These are phyloP conservation scores for Nicotiana rustica DNA, from an alignment of 305 asterid genomes.

Conservation along the genomic window DNA sequence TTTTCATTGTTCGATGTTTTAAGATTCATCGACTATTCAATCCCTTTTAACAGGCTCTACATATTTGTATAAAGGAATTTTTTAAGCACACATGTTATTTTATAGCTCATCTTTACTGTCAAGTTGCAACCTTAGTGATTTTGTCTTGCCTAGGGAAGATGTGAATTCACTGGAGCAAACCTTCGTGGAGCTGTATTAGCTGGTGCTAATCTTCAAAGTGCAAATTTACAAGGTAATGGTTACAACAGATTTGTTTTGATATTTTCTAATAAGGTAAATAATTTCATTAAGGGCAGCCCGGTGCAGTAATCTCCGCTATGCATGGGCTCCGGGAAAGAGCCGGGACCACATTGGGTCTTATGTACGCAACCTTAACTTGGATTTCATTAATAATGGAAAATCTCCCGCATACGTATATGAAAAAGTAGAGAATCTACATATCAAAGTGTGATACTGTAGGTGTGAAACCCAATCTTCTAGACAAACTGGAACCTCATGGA, in stretches of 20 bases:
- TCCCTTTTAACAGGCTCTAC: slow-evolving; percentile 1
- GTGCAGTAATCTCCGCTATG: no score
- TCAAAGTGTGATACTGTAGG: no score
- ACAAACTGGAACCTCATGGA: no score
- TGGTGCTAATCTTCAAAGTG: slow-evolving; percentile 96
- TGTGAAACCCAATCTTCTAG: no score
- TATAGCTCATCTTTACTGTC: slow-evolving; percentile 37
- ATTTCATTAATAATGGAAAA: no score
- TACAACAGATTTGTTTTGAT: slow-evolving; percentile 30
- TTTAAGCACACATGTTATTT: slow-evolving; percentile 1
- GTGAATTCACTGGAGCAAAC: slow-evolving; percentile 96
- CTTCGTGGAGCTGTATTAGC: slow-evolving; percentile 93
- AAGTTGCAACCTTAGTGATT: slow-evolving; percentile 43
- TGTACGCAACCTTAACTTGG: no score
- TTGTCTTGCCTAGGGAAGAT: slow-evolving; percentile 70
- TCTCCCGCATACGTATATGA: no score
- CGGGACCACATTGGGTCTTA: no score
- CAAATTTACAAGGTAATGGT: slow-evolving; percentile 81
- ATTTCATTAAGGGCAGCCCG: no score
- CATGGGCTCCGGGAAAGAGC: no score
- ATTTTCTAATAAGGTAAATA: no score
- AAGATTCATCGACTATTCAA: slow-evolving; percentile 10
- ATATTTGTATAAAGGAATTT: background rate
- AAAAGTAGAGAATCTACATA: no score
- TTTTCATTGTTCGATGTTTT: slow-evolving; percentile 11